Base-by-base conservation (phyloP, 371 early-diverging fungal species). In the Mucor piriformis region DNA sequence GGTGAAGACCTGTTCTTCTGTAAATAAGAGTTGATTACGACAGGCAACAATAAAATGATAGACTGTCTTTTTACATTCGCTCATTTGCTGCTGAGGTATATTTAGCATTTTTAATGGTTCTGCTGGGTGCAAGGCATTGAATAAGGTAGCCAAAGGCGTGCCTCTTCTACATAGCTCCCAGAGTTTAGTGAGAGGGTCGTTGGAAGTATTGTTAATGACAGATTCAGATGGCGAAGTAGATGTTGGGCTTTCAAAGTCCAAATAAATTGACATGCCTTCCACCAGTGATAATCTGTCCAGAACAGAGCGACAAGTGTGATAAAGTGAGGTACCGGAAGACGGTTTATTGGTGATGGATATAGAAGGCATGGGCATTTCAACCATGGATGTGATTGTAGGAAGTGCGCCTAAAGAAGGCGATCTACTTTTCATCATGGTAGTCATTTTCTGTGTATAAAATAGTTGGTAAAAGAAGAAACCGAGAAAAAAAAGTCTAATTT, bases 81-180 rank as follows among this genome's bases (percentile, higher is more conserved):
- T 92, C 4, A 33, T 29, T 54, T 46, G 49, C 6, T 57, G 52
- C 0, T 16, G 53, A 2, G 24, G 16, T 49, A 81, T 59, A 60
- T 84, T 81, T 43, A 77, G 76, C 59, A 86, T 72, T 67, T 83
- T 76, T 59, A 77, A 40, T 20, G 78, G 76, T 65, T 85, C 70
- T 63, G 73, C 48, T 6, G 92, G 90, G 12, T 79, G 57, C 6
- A 90, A 72, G 33, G 88, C 88, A 69, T 95, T 96, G 67, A 87
- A 89, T 8, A 96, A 72, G 7, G 87, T 83, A 59, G 88, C 92
- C 12, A 98, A 83, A 16, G 93, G 90, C 11, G 88, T 82, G 11
- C 97, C 97, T 38, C 91, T 81, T 25, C 95, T 88, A 73, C 95
- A 94, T 40, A 92, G 84, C 38, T 80, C 77, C 94, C 95, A 96